Evolutionary conservation across 2,329 filamentous ascomycete species (phyloP).

Genomic region (Nannizziopsis arthrosporioides): DNA sequence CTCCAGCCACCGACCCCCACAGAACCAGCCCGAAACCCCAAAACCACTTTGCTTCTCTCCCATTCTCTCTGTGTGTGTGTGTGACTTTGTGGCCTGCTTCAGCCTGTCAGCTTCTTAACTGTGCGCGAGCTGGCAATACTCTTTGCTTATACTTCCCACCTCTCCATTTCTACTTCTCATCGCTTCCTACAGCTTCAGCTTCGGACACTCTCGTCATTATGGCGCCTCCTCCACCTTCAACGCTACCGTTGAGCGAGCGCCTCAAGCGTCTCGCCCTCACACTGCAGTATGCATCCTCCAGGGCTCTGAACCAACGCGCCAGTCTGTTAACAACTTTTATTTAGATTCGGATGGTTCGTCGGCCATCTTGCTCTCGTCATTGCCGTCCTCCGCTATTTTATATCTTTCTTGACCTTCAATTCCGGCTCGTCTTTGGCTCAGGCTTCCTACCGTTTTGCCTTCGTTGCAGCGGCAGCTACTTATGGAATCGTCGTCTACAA

Average conservation of each 20-base stretch:
- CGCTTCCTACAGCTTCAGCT: background rate
- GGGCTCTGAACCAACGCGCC: background rate
- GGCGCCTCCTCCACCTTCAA: slow-evolving; percentile 62
- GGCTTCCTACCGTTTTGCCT: slow-evolving; percentile 81
- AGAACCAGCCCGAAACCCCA: too few relatives aligned
- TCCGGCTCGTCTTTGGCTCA: slow-evolving; percentile 64
- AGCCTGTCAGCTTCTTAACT: background rate
- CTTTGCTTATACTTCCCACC: background rate
- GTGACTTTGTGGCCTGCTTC: too few relatives aligned
- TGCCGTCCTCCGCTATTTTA: slow-evolving; percentile 65
- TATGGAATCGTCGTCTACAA: slow-evolving; percentile 99
- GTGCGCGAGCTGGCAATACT: background rate
- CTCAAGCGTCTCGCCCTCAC: slow-evolving; percentile 72
- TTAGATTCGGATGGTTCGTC: slow-evolving; percentile 58
- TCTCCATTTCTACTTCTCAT: background rate
- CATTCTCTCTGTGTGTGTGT: too few relatives aligned
- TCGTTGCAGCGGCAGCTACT: slow-evolving; percentile 76
- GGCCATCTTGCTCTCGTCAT: slow-evolving; percentile 78
- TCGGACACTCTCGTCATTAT: slow-evolving; percentile 32
- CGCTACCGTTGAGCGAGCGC: slow-evolving; percentile 60
- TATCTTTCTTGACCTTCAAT: slow-evolving; percentile 86
- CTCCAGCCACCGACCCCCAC: too few relatives aligned
- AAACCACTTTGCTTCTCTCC: too few relatives aligned
- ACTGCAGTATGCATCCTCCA: slow-evolving; percentile 61
- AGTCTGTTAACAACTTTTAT: too few relatives aligned